Percentiles rank a stretch among this genome's conserved stretches.
phyloP scores from a whole-genome alignment of 306 rosid species.

The Castanea mollissima region DNA sequence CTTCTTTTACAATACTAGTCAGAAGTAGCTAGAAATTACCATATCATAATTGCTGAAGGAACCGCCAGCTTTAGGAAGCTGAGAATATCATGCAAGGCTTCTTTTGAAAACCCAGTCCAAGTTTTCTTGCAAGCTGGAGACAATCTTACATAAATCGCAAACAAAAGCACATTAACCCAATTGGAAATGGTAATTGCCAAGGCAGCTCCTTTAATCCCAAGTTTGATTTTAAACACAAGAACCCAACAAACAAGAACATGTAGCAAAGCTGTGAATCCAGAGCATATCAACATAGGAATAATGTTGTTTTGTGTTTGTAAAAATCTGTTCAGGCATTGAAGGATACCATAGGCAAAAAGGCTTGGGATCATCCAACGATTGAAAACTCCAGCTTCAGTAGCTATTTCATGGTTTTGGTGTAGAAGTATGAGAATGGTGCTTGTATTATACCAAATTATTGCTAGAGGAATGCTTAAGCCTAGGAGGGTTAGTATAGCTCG shows the following conservation, averaged over 20 bases:
- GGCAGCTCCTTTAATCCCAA: conserved; percentile 54
- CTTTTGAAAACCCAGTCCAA: conserved; percentile 57
- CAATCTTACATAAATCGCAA: conserved; percentile 35
- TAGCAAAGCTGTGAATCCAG: conserved; percentile 48
- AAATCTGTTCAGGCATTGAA: conserved; percentile 60
- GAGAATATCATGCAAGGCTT: conserved; percentile 43
- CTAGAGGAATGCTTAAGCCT: conserved; percentile 37
- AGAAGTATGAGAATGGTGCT: conserved; percentile 35
- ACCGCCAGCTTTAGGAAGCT: conserved; percentile 50
- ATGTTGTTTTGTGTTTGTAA: conserved; percentile 58
- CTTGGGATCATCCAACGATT: conserved; percentile 48
- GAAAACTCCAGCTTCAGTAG: conserved; percentile 41
- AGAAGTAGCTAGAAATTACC: conserved; percentile 27
- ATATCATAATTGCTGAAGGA: conserved; percentile 64
- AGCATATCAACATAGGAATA: conserved; percentile 49
- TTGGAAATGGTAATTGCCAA: conserved; percentile 49
- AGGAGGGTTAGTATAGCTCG: conserved; percentile 48
- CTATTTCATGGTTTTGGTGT: conserved; percentile 48
- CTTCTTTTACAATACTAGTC: neutral
- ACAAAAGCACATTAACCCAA: conserved; percentile 46
- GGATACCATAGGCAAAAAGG: conserved; percentile 40
- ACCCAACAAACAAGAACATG: conserved; percentile 50
- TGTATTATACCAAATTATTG: conserved; percentile 43
- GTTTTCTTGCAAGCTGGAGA: conserved; percentile 43
- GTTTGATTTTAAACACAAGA: conserved; percentile 32